These are phyloP conservation scores for Fusarium sp. DNA, from an alignment of 2,329 filamentous ascomycete species.

Conservation along the genomic window DNA sequence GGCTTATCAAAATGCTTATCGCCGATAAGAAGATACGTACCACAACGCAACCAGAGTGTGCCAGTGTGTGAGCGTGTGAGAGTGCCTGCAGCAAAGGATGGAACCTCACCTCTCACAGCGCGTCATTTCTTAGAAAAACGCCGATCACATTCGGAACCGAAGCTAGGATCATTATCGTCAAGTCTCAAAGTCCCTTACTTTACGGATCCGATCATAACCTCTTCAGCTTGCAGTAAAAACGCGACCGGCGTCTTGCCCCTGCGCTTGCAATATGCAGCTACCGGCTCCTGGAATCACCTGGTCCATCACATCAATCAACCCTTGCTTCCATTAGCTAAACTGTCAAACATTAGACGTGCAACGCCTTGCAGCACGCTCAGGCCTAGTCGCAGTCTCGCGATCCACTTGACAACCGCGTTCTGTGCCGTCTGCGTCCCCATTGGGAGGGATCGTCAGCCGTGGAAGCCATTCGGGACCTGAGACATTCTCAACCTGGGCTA, in stretches of 20 bases:
- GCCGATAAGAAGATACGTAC: conserved; percentile 31
- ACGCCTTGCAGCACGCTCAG: conserved; percentile 42
- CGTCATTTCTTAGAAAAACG: neutral
- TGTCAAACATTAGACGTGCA: conserved; percentile 15
- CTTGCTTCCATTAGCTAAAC: conserved; percentile 35
- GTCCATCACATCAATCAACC: conserved; percentile 28
- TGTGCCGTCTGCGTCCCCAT: conserved; percentile 6
- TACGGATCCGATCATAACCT: conserved; percentile 9
- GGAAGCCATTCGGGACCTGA: conserved; percentile 18
- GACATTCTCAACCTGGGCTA: conserved; percentile 30
- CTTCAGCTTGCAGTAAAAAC: conserved; percentile 10
- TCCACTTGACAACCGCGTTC: conserved; percentile 23
- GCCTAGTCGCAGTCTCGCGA: conserved; percentile 23
- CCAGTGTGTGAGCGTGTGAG: neutral
- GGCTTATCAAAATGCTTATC: conserved; percentile 31
- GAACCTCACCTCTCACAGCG: neutral
- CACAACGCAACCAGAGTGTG: neutral
- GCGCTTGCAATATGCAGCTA: conserved; percentile 34
- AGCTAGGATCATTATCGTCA: neutral
- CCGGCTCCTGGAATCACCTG: conserved; percentile 13
- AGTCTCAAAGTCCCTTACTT: conserved; percentile 5
- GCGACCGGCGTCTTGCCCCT: conserved; percentile 31
- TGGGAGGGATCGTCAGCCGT: conserved; percentile 23
- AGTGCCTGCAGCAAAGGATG: neutral
- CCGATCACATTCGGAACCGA: conserved; percentile 18